Evolutionary conservation across 345 rosid genomes (phyloP).

Genomic region (Pugionium cornutum): DNA sequence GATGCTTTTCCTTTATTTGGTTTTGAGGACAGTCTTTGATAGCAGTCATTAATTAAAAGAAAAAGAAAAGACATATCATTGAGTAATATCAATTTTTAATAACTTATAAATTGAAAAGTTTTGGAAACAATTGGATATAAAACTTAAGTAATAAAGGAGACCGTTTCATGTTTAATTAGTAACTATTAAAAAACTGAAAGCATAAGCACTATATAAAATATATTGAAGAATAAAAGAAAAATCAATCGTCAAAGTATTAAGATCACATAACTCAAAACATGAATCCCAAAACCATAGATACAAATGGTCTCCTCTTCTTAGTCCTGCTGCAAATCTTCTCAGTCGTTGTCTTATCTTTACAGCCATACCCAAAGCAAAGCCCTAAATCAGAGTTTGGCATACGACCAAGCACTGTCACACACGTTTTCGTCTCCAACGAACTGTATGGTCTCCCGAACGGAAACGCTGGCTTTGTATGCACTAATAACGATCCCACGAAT

Average conservation of each 20-base stretch:
- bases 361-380: background rate
- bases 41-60: too few relatives aligned
- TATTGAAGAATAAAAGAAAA: too few relatives aligned
- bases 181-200: too few relatives aligned
- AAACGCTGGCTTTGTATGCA: conserved; percentile 38
- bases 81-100: too few relatives aligned
- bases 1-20: too few relatives aligned
- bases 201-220: too few relatives aligned
- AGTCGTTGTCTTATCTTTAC: conserved; percentile 4
- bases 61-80: too few relatives aligned
- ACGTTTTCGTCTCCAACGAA: conserved; percentile 30
- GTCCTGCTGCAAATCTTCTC: conserved; percentile 20
- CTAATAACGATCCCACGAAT: conserved; percentile 26
- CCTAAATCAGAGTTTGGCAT: conserved; percentile 10
- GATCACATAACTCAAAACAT: background rate
- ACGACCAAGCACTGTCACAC: conserved; percentile 28
- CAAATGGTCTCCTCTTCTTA: conserved; percentile 15
- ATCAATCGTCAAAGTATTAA: too few relatives aligned
- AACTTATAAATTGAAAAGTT: too few relatives aligned
- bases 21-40: too few relatives aligned
- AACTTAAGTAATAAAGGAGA: background rate
- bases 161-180: conserved; percentile 14
- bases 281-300: conserved; percentile 21
- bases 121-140: too few relatives aligned
- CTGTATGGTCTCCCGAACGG: conserved; percentile 28